phyloP scores from a whole-genome alignment of 768 basidiomycete genomes.

The Hygrophoropsis aurantiaca region DNA sequence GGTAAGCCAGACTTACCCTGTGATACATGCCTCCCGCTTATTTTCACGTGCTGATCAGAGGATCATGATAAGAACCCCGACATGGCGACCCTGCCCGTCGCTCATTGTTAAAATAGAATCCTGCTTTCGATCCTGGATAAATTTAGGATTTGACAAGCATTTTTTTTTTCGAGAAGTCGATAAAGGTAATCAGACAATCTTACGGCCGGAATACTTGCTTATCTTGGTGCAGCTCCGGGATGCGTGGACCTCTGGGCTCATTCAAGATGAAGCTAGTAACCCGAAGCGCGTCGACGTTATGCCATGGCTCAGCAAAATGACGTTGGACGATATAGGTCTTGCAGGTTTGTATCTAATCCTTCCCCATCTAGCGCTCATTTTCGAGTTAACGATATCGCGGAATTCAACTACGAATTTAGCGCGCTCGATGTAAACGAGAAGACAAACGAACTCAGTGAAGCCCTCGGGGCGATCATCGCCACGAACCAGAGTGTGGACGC shows the following conservation, averaged over 20 bases:
- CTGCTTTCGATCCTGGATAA: conserved; percentile 57
- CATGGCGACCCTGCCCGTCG: background rate
- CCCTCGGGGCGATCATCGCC: conserved; percentile 23
- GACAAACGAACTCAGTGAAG: conserved; percentile 24
- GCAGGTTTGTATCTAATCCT: conserved; percentile 25
- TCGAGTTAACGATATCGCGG: no score
- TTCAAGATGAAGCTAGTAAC: conserved; percentile 15
- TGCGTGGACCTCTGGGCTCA: conserved; percentile 34
- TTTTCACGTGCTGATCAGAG: no score
- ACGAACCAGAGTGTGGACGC: conserved; percentile 1
- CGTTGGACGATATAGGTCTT: conserved; percentile 36
- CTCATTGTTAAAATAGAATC: conserved; percentile 40
- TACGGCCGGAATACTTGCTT: background rate
- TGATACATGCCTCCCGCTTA: background rate
- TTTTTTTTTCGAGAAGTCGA: conserved; percentile 53
- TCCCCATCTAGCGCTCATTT: background rate
- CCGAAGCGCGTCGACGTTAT: conserved; percentile 21
- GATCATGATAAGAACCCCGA: background rate
- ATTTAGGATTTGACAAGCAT: conserved; percentile 53
- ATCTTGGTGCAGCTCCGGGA: conserved; percentile 39
- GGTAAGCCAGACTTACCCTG: conserved; percentile 6
- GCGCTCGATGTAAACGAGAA: conserved; percentile 15
- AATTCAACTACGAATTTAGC: conserved; percentile 32
- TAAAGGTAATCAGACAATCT: conserved; percentile 34
- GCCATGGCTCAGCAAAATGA: conserved; percentile 25